Evolutionary conservation across 768 basidiomycete species (phyloP).

Genomic region (Hirschioporus abietinus): DNA sequence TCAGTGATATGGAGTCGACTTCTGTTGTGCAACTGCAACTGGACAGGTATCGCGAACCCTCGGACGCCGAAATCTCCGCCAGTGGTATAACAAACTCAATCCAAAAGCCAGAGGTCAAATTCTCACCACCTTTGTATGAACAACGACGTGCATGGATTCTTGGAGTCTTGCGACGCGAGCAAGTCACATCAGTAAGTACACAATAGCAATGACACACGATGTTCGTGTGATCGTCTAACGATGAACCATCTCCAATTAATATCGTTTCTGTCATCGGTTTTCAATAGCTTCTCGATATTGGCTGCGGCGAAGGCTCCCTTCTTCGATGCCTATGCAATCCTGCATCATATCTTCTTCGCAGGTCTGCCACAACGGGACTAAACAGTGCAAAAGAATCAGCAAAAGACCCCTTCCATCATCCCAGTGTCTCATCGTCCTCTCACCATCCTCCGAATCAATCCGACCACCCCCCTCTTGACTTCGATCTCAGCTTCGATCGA

Average conservation of each 20-base stretch:
- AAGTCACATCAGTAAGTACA: conserved; percentile 43
- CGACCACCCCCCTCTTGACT: conserved; percentile 8
- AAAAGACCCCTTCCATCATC: conserved; percentile 22
- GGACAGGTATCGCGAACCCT: neutral
- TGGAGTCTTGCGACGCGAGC: conserved; percentile 52
- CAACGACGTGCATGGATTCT: conserved; percentile 72
- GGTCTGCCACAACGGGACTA: conserved; percentile 25
- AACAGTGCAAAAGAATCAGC: neutral
- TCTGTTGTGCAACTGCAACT: too few relatives aligned
- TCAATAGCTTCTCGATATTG: conserved; percentile 69
- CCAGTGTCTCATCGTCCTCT: conserved; percentile 16
- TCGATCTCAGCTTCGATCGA: conserved; percentile 28
- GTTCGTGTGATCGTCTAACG: too few relatives aligned
- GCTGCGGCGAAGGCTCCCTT: conserved; percentile 79
- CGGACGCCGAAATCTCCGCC: neutral
- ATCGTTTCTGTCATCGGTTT: conserved; percentile 3
- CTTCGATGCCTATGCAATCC: conserved; percentile 68
- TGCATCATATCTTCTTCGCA: conserved; percentile 59
- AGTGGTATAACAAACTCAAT: neutral
- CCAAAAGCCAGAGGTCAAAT: conserved; percentile 45
- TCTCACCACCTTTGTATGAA: conserved; percentile 61
- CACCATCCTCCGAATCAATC: conserved; percentile 15
- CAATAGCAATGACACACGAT: neutral
- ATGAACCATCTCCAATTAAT: too few relatives aligned
- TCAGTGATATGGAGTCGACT: too few relatives aligned